phyloP scores from a whole-genome alignment of 192 early-diverging fungal genomes.

The Pilaira anomala region DNA sequence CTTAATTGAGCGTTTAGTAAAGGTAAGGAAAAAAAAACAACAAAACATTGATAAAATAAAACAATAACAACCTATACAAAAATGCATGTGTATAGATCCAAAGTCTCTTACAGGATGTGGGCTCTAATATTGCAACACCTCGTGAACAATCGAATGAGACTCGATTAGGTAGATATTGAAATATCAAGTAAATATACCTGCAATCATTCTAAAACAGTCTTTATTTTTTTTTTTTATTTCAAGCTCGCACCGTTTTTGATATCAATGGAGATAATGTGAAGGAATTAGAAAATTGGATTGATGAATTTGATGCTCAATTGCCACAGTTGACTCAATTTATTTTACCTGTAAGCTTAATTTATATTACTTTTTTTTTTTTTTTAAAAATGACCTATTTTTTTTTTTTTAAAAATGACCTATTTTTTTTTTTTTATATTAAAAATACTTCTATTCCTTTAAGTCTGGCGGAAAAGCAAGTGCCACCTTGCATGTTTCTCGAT shows the following conservation, averaged over 20 bases:
- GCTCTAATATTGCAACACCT: constrained; percentile 91
- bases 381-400: background rate
- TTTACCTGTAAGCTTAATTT: constrained; percentile 57
- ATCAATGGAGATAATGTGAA: constrained; percentile 53
- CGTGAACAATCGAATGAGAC: constrained; percentile 53
- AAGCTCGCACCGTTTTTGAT: constrained; percentile 76
- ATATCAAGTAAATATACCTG: background rate
- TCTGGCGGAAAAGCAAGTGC: constrained; percentile 85
- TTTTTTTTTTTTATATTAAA: too few relatives aligned
- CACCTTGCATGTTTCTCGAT: constrained; percentile 79
- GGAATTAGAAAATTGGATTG: constrained; percentile 84
- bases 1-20: constrained; percentile 23
- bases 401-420: background rate
- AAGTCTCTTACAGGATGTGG: constrained; percentile 86
- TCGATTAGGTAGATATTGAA: constrained; percentile 39
- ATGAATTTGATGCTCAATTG: constrained; percentile 64
- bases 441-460: constrained; percentile 31
- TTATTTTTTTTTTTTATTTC: background rate
- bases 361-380: background rate
- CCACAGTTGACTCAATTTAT: constrained; percentile 83
- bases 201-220: background rate
- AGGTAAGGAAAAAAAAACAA: too few relatives aligned
- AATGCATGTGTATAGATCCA: constrained; percentile 63
- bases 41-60: too few relatives aligned
- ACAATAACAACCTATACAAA: background rate